phyloP scores from a whole-genome alignment of 352 stramenopile genomes.

The Phytophthora vignae region DNA sequence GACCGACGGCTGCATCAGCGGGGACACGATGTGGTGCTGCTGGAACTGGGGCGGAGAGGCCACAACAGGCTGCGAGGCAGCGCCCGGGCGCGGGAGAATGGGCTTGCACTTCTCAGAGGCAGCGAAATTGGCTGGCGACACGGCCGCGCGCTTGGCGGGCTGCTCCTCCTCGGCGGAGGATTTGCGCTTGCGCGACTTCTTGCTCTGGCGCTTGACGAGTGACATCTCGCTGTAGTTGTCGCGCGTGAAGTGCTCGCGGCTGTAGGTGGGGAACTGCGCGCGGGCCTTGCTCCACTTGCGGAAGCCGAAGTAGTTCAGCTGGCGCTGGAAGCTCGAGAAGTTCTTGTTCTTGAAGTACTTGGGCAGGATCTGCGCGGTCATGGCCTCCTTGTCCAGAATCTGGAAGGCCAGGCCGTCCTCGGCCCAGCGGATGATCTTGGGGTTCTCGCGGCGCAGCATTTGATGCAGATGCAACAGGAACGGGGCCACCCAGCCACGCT shows the following conservation, averaged over 20 bases:
- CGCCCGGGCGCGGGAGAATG: constrained; percentile 59
- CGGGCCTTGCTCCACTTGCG: constrained; percentile 90
- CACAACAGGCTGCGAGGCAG: constrained; percentile 1
- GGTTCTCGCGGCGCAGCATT: constrained; percentile 83
- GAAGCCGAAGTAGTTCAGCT: constrained; percentile 97
- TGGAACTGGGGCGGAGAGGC: constrained; percentile 20
- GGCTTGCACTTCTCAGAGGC: constrained; percentile 69
- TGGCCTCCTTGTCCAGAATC: constrained; percentile 84
- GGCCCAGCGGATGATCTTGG: constrained; percentile 85
- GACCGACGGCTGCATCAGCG: constrained; percentile 31
- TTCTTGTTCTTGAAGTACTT: constrained; percentile 97
- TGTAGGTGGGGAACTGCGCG: constrained; percentile 79
- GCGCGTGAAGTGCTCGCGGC: constrained; percentile 81
- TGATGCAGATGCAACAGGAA: constrained; percentile 88
- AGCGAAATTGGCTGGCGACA: constrained; percentile 28
- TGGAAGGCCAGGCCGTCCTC: constrained; percentile 82
- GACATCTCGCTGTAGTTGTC: constrained; percentile 89
- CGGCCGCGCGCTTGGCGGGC: constrained; percentile 48
- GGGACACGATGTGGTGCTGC: constrained; percentile 22
- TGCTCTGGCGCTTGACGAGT: constrained; percentile 88
- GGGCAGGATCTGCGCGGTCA: constrained; percentile 91
- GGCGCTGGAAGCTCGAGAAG: constrained; percentile 95
- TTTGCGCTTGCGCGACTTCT: constrained; percentile 83
- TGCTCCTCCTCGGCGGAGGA: constrained; percentile 39
- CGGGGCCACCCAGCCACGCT: constrained; percentile 82